These are phyloP conservation scores for Nitzschia inconspicua DNA, from an alignment of 108 stramenopile genomes.

Conservation along the genomic window DNA sequence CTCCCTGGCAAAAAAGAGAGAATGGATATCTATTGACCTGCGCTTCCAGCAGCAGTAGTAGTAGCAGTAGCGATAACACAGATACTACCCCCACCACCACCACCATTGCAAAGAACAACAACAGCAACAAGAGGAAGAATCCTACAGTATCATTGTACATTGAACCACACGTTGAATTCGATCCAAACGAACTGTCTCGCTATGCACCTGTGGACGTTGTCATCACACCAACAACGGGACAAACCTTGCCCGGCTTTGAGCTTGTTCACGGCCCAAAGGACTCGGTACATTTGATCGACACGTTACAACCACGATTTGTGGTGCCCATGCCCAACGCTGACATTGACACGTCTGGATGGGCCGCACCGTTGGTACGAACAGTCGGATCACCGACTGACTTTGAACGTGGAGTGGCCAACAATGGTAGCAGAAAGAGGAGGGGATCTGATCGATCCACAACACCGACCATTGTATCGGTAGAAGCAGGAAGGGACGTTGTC, in stretches of 20 bases:
- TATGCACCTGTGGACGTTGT: constrained; percentile 26
- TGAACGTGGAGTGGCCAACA: too few species aligned
- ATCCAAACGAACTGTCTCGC: constrained; percentile 6
- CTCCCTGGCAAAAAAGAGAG: constrained; percentile 55
- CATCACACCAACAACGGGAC: constrained; percentile 37
- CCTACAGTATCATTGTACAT: constrained; percentile 34
- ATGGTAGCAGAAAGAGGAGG: too few species aligned
- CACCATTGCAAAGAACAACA: neutral
- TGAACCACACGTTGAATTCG: constrained; percentile 47
- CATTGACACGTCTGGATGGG: neutral
- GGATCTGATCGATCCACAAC: too few species aligned
- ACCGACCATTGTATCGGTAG: too few species aligned
- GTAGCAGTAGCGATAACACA: too few species aligned
- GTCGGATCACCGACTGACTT: too few species aligned
- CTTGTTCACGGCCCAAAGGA: constrained; percentile 39
- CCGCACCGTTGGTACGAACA: neutral
- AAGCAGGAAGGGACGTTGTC: too few species aligned
- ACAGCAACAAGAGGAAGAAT: too few species aligned
- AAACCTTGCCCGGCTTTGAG: constrained; percentile 31
- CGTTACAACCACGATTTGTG: neutral
- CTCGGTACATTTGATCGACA: constrained; percentile 21
- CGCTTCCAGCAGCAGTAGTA: too few species aligned
- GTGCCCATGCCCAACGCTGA: constrained; percentile 1
- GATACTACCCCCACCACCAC: too few species aligned
- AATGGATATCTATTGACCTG: constrained; percentile 37